These are phyloP conservation scores for Tulasnella sp. DNA, from an alignment of 768 basidiomycete genomes.

Conservation along the genomic window DNA sequence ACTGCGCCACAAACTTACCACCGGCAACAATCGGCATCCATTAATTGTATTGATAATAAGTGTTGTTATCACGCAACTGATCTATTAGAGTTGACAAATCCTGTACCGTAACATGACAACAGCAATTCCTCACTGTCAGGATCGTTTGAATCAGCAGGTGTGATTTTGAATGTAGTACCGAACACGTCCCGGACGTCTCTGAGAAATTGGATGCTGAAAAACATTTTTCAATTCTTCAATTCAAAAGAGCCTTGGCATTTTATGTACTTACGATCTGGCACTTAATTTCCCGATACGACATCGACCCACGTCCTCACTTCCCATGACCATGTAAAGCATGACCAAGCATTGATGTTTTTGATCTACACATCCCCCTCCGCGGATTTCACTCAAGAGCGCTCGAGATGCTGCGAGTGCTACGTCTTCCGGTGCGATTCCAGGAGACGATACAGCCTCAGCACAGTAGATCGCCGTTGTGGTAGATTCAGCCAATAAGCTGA, in stretches of 20 bases:
- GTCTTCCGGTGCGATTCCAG: constrained; percentile 84
- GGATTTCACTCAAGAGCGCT: constrained; percentile 63
- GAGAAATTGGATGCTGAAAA: constrained; percentile 73
- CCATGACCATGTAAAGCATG: constrained; percentile 84
- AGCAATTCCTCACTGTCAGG: constrained; percentile 42
- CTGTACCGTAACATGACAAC: constrained; percentile 85
- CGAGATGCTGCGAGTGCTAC: constrained; percentile 73
- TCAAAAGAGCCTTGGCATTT: not conserved
- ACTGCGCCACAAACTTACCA: too few species aligned
- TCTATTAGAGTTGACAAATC: constrained; percentile 80
- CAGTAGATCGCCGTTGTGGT: constrained; percentile 83
- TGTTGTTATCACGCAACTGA: constrained; percentile 39
- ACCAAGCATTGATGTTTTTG: constrained; percentile 77
- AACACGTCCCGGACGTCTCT: constrained; percentile 72
- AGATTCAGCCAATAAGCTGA: constrained; percentile 81
- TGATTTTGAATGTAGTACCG: constrained; percentile 87
- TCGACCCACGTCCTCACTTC: constrained; percentile 90
- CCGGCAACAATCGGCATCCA: too few species aligned
- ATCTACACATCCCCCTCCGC: constrained; percentile 80
- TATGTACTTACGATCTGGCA: constrained; percentile 52
- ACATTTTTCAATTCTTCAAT: constrained; percentile 13
- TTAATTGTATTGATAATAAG: constrained; percentile 1
- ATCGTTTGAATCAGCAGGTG: constrained; percentile 42
- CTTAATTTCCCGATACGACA: constrained; percentile 79
- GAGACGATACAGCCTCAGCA: constrained; percentile 70